phyloP scores from a whole-genome alignment of 1,284 basidiomycete species.

The Bondarzewia mesenterica region DNA sequence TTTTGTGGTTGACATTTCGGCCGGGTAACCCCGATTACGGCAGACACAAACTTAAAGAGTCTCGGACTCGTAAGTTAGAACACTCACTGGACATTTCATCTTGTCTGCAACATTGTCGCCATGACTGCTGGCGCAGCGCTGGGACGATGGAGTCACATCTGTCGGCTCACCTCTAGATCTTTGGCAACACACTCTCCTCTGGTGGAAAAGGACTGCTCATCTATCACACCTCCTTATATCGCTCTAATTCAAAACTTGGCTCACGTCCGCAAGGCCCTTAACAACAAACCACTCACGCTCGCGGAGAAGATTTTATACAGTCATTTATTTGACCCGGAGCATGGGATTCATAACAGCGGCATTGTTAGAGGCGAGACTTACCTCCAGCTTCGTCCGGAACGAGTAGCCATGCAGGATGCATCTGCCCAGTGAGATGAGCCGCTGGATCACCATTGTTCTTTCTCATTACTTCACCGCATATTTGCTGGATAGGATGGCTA shows the following conservation, averaged over 20 bases:
- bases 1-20: not conserved
- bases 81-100: no score
- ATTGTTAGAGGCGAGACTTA: constrained; percentile 83
- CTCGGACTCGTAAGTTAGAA: no score
- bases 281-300: constrained; percentile 72
- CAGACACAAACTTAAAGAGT: not conserved
- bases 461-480: not conserved
- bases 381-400: constrained; percentile 84
- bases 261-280: constrained; percentile 64
- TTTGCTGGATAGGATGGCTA: constrained; percentile 52
- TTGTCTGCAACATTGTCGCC: not conserved
- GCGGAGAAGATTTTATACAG: constrained; percentile 98
- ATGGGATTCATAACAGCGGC: constrained; percentile 59
- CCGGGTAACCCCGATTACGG: not conserved
- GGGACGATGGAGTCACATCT: constrained; percentile 8
- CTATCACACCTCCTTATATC: constrained; percentile 87
- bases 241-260: constrained; percentile 71
- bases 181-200: constrained; percentile 50
- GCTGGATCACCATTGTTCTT: not conserved
- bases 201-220: constrained; percentile 61
- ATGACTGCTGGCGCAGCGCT: constrained; percentile 7
- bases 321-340: constrained; percentile 80
- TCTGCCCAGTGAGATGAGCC: constrained; percentile 77
- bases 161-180: constrained; percentile 16
- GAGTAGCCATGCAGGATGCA: constrained; percentile 99